phyloP scores from a whole-genome alignment of 1,284 basidiomycete genomes.

The Pholiota adiposa region DNA sequence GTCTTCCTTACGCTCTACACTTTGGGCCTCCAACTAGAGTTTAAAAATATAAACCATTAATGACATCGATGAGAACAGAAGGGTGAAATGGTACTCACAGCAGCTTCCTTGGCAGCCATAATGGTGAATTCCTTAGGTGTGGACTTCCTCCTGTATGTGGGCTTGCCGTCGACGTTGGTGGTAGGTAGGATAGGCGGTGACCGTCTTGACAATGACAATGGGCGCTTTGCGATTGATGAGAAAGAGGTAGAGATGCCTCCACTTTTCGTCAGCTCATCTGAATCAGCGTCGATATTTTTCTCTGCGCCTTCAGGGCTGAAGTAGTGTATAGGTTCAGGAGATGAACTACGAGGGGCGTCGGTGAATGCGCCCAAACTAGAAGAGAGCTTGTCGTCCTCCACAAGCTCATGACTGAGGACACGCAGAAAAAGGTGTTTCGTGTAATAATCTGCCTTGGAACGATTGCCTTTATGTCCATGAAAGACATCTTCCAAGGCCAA shows the following conservation, averaged over 20 bases:
- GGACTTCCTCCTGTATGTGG: background rate
- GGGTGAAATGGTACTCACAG: constrained; percentile 16
- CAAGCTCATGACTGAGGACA: constrained; percentile 61
- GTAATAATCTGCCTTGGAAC: constrained; percentile 76
- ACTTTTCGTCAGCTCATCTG: constrained; percentile 7
- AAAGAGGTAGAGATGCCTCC: constrained; percentile 5
- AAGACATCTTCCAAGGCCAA: constrained; percentile 73
- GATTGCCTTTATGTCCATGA: constrained; percentile 54
- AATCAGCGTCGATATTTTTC: constrained; percentile 14
- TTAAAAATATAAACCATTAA: background rate
- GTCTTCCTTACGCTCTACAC: constrained; percentile 27
- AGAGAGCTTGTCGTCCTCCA: constrained; percentile 24
- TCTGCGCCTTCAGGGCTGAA: constrained; percentile 15
- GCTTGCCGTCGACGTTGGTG: constrained; percentile 14
- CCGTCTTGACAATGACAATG: constrained; percentile 8
- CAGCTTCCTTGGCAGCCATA: constrained; percentile 25
- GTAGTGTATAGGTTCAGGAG: constrained; percentile 36
- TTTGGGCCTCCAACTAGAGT: constrained; percentile 23
- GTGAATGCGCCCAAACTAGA: constrained; percentile 7
- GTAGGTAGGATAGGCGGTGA: constrained; percentile 26
- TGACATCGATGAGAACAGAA: background rate
- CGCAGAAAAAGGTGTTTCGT: constrained; percentile 68
- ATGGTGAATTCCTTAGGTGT: constrained; percentile 18
- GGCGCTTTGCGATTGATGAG: constrained; percentile 7
- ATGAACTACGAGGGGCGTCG: constrained; percentile 33